Percentiles rank a stretch among this genome's conserved stretches.
Conservation (phyloP, 169 alveolate genomes). For the Cryptosporidium sp. region DNA sequence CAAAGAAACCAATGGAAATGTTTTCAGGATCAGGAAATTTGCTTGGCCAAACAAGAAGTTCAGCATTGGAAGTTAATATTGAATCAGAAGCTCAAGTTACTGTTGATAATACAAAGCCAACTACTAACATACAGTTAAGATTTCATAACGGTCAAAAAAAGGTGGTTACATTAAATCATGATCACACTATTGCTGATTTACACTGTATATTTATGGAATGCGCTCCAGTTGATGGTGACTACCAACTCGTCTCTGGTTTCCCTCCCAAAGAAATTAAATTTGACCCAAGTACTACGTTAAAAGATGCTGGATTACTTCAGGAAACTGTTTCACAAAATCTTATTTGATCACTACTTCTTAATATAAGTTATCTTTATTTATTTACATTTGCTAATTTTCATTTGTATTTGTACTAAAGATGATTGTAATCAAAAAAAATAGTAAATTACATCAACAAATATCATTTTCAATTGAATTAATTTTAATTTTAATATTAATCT, state of each 20-base stretch:
- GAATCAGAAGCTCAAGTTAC: neutral
- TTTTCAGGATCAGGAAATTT: conserved; percentile 85
- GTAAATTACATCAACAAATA: neutral
- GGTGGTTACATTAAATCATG: conserved; percentile 79
- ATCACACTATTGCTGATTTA: conserved; percentile 81
- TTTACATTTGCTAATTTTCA: neutral
- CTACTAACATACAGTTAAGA: conserved; percentile 85
- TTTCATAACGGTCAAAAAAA: conserved; percentile 89
- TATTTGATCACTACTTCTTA: conserved; percentile 7
- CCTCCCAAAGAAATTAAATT: conserved; percentile 83
- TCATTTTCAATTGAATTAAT: neutral
- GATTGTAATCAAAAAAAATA: neutral
- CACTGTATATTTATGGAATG: conserved; percentile 83
- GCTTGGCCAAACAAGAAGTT: conserved; percentile 77
- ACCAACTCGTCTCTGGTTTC: conserved; percentile 83
- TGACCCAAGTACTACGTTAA: conserved; percentile 67
- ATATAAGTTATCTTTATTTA: neutral
- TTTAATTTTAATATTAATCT: neutral
- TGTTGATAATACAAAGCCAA: conserved; percentile 83
- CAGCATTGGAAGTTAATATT: conserved; percentile 43
- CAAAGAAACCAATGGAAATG: conserved; percentile 75
- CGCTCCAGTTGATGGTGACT: conserved; percentile 90
- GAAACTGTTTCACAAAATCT: conserved; percentile 76
- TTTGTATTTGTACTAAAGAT: neutral
- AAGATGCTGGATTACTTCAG: conserved; percentile 78